Conservation (phyloP, 352 stramenopile species). For the Globisporangium splendens region DNA sequence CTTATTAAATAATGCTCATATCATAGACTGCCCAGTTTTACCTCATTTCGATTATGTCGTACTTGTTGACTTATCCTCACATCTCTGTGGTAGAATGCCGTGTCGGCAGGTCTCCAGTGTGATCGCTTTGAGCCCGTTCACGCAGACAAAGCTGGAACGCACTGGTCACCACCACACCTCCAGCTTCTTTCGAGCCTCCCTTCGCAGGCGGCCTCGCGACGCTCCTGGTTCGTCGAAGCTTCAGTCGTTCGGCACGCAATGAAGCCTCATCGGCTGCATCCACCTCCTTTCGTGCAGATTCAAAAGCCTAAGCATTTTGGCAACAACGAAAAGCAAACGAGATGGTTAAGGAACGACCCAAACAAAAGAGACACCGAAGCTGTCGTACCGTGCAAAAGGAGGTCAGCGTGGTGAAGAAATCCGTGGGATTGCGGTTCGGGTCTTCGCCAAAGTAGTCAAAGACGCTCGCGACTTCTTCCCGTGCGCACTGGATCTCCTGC, state of each 20-base stretch:
- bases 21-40: neutral
- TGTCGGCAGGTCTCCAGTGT: slow-evolving; percentile 15
- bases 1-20: slow-evolving; percentile 14
- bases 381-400: slow-evolving; percentile 64
- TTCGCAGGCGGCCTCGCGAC: slow-evolving; percentile 4
- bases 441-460: slow-evolving; percentile 87
- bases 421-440: slow-evolving; percentile 56
- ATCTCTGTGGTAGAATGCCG: neutral
- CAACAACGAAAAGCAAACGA: neutral
- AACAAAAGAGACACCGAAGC: neutral
- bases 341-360: neutral
- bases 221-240: slow-evolving; percentile 38
- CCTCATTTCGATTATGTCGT: slow-evolving; percentile 17
- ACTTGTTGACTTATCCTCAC: neutral
- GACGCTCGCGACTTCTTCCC: slow-evolving; percentile 66
- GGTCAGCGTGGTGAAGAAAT: slow-evolving; percentile 80
- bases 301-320: slow-evolving; percentile 38
- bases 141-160: slow-evolving; percentile 23
- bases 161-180: neutral
- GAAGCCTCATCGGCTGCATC: slow-evolving; percentile 58
- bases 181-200: slow-evolving; percentile 1
- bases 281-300: slow-evolving; percentile 63
- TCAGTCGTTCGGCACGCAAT: slow-evolving; percentile 52
- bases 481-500: slow-evolving; percentile 27
- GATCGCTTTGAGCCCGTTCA: slow-evolving; percentile 27